A percentile compares a stretch with the other conserved stretches of the same genome.
Evolutionary conservation across 2,329 filamentous ascomycete genomes (phyloP).

Genomic region (Verticillium tricorpus): DNA sequence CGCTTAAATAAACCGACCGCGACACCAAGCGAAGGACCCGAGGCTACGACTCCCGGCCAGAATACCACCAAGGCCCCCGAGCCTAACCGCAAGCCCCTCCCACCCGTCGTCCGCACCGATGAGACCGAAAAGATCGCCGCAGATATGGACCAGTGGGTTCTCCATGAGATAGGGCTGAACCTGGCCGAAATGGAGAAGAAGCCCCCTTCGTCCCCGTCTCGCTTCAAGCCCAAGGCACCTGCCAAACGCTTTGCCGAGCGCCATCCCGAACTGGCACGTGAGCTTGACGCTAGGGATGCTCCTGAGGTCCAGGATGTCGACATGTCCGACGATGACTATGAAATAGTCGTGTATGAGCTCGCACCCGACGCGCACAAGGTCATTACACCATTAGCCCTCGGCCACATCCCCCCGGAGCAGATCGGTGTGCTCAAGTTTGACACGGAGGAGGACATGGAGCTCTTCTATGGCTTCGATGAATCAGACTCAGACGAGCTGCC

Average conservation of each 20-base stretch:
- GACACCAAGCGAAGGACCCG: not conserved
- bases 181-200: conserved; percentile 36
- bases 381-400: conserved; percentile 39
- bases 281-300: conserved; percentile 15
- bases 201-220: conserved; percentile 18
- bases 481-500: conserved; percentile 57
- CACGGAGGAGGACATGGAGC: conserved; percentile 52
- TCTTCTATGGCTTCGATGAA: conserved; percentile 55
- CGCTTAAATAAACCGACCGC: not conserved
- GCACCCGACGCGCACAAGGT: conserved; percentile 31
- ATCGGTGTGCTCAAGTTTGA: conserved; percentile 55
- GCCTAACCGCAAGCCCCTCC: conserved; percentile 10
- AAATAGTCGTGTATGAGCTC: conserved; percentile 61
- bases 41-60: not conserved
- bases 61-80: not conserved
- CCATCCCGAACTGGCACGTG: conserved; percentile 36
- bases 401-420: conserved; percentile 40
- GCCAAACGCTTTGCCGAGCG: conserved; percentile 51
- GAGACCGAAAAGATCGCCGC: conserved; percentile 47
- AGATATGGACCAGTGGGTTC: conserved; percentile 55
- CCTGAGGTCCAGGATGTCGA: conserved; percentile 35
- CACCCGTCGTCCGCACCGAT: conserved; percentile 28
- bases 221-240: conserved; percentile 52
- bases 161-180: conserved; percentile 53
- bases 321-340: conserved; percentile 50